A percentile compares a stretch with the other conserved stretches of the same genome.
Conservation (phyloP, 441 rosid species). For the Eutrema salsugineum region DNA sequence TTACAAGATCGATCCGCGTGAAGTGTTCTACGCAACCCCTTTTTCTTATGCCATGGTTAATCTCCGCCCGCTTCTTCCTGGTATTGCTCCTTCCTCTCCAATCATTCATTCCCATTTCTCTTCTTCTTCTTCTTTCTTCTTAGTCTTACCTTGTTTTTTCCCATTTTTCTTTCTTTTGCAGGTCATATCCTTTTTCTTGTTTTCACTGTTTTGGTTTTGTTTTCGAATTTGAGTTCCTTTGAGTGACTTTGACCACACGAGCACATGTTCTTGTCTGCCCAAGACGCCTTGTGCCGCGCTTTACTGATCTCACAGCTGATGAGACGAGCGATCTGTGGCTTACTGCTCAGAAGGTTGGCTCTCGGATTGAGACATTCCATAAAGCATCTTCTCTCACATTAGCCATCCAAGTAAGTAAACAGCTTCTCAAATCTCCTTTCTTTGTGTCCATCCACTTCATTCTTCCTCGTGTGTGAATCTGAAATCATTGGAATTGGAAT, state of each 20-base stretch:
- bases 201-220: slow-evolving; percentile 1
- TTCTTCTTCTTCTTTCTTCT: neutral
- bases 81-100: slow-evolving; percentile 14
- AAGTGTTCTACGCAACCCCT: slow-evolving; percentile 56
- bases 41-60: slow-evolving; percentile 71
- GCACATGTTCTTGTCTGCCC: slow-evolving; percentile 92
- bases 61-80: slow-evolving; percentile 65
- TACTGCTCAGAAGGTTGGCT: slow-evolving; percentile 69
- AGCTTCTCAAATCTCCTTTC: neutral
- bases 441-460: neutral
- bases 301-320: slow-evolving; percentile 74
- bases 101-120: neutral
- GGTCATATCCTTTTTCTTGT: slow-evolving; percentile 55
- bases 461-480: neutral
- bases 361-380: slow-evolving; percentile 63
- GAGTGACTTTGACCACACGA: slow-evolving; percentile 49
- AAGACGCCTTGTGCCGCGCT: slow-evolving; percentile 76
- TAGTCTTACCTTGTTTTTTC: neutral
- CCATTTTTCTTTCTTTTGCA: slow-evolving; percentile 17
- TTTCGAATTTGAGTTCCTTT: slow-evolving; percentile 14
- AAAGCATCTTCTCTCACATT: slow-evolving; percentile 80
- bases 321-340: slow-evolving; percentile 82
- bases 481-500: neutral
- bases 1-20: slow-evolving; percentile 51
- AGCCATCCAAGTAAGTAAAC: slow-evolving; percentile 61